Evolutionary conservation across 352 stramenopile genomes (phyloP).

Genomic region (Globisporangium rhizosaccharum): DNA sequence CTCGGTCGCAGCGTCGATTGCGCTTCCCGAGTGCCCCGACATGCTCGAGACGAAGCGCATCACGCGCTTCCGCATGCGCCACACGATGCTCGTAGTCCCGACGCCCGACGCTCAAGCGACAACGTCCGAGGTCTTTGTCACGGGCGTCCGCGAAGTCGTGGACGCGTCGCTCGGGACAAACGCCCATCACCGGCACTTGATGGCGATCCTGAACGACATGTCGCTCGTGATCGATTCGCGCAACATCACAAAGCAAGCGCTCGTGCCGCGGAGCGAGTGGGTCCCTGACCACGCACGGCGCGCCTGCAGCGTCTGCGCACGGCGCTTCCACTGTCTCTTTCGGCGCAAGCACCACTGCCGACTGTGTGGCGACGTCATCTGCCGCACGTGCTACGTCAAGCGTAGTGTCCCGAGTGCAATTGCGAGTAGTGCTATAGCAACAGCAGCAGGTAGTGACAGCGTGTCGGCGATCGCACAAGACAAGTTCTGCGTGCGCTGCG

Average conservation of each 20-base stretch:
- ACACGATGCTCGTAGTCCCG: slow-evolving; percentile 37
- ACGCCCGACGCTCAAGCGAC: slow-evolving; percentile 24
- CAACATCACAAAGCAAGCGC: slow-evolving; percentile 37
- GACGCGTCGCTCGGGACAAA: slow-evolving; percentile 28
- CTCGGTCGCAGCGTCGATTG: slow-evolving; percentile 30
- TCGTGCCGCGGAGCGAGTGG: slow-evolving; percentile 27
- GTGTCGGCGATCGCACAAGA: slow-evolving; percentile 22
- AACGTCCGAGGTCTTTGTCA: slow-evolving; percentile 44
- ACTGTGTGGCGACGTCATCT: slow-evolving; percentile 47
- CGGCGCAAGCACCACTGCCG: slow-evolving; percentile 44
- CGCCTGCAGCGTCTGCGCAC: slow-evolving; percentile 19
- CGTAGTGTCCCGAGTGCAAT: slow-evolving; percentile 21
- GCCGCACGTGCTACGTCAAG: slow-evolving; percentile 42
- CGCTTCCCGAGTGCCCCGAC: slow-evolving; percentile 39
- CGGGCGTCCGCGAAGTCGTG: slow-evolving; percentile 27
- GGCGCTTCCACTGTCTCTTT: slow-evolving; percentile 17
- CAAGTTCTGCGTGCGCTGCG: slow-evolving; percentile 55
- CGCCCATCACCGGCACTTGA: slow-evolving; percentile 36
- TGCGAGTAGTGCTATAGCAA: not conserved
- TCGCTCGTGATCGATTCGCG: slow-evolving; percentile 51
- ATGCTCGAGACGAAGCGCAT: slow-evolving; percentile 23
- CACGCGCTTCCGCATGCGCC: slow-evolving; percentile 35
- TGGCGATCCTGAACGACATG: slow-evolving; percentile 45
- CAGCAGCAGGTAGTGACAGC: not conserved
- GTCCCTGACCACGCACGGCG: slow-evolving; percentile 27